These are phyloP conservation scores for Candida lessepsii DNA, from an alignment of 805 yeast genomes.

Conservation along the genomic window DNA sequence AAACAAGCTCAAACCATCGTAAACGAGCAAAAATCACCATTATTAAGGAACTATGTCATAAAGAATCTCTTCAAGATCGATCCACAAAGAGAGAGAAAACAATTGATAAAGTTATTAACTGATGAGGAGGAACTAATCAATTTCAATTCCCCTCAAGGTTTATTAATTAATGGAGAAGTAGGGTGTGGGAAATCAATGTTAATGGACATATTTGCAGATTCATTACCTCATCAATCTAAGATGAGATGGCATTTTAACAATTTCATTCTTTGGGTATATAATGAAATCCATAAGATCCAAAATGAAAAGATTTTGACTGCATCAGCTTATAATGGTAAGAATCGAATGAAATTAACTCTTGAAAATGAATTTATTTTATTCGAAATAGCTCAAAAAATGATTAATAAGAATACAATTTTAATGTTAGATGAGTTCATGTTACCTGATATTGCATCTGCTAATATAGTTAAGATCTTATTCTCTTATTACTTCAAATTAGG, in stretches of 20 bases:
- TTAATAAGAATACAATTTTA: conserved; percentile 54
- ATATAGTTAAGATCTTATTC: conserved; percentile 61
- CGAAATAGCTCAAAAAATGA: conserved; percentile 66
- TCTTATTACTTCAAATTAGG: conserved; percentile 71
- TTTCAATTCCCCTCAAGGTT: conserved; percentile 62
- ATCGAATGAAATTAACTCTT: conserved; percentile 30
- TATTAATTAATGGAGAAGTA: conserved; percentile 62
- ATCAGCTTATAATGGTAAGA: conserved; percentile 19
- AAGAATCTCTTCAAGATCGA: conserved; percentile 28
- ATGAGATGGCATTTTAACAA: conserved; percentile 71
- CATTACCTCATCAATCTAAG: conserved; percentile 62
- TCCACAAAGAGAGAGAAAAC: conserved; percentile 31
- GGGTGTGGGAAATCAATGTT: conserved; percentile 77
- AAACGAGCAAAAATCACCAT: conserved; percentile 3
- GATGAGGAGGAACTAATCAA: conserved; percentile 60
- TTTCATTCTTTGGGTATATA: conserved; percentile 66
- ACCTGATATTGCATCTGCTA: conserved; percentile 75
- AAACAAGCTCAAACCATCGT: conserved; percentile 26
- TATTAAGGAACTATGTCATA: conserved; percentile 15
- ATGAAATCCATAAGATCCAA: conserved; percentile 57
- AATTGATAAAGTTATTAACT: conserved; percentile 49
- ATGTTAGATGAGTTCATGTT: conserved; percentile 74
- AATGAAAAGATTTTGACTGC: conserved; percentile 40
- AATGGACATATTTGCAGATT: conserved; percentile 67
- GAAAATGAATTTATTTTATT: conserved; percentile 65